Conservation (phyloP, 2,329 filamentous ascomycete species). For the Aspergillus calidoustus region DNA sequence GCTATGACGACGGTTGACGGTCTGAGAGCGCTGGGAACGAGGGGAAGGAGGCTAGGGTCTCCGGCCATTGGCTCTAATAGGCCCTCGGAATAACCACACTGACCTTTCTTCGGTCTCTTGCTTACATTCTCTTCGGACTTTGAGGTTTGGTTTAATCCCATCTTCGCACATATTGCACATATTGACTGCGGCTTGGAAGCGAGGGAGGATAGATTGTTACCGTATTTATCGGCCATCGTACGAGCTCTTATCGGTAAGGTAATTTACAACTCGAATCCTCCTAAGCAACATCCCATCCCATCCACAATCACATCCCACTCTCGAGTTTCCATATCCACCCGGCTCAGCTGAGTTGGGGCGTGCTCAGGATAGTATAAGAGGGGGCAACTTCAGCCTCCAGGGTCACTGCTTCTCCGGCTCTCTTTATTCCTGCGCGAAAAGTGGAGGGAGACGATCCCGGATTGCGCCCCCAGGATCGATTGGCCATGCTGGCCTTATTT, state of each 20-base stretch:
- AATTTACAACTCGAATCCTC: not conserved
- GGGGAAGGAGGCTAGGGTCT: conserved; percentile 1
- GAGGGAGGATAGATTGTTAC: not conserved
- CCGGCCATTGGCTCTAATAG: not conserved
- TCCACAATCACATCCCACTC: conserved; percentile 1
- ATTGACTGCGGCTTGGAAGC: not conserved
- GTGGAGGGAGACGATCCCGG: conserved; percentile 4
- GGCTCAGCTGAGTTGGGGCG: not conserved
- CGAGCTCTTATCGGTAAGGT: conserved; percentile 10
- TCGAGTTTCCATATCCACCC: not conserved
- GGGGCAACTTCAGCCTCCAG: conserved; percentile 3
- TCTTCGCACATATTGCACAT: not conserved
- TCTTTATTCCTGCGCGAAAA: not conserved
- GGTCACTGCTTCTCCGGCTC: not conserved
- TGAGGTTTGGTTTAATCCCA: not conserved
- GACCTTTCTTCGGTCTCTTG: not conserved
- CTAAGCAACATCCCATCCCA: not conserved
- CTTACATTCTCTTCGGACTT: not conserved
- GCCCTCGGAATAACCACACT: not conserved
- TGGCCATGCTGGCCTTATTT: conserved; percentile 1
- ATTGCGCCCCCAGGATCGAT: conserved; percentile 10
- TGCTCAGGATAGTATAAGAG: not conserved
- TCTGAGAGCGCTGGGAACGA: conserved; percentile 22
- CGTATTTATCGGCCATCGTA: not conserved
- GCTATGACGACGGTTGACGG: conserved; percentile 23